These are phyloP conservation scores for Penicillium brevicompactum DNA, from an alignment of 2,329 filamentous ascomycete genomes.

Conservation along the genomic window DNA sequence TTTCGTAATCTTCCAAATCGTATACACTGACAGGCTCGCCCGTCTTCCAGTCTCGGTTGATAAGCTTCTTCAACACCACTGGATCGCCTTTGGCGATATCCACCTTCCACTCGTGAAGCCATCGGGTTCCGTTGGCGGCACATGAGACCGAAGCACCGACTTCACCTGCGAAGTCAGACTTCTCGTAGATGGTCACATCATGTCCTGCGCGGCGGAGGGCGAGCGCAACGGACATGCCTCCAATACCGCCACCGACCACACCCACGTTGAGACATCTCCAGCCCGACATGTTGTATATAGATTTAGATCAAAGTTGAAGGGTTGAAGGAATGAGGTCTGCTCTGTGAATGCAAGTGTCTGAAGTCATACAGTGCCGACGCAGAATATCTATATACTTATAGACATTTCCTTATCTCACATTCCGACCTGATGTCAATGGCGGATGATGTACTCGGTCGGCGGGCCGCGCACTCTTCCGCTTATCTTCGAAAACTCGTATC, in stretches of 20 bases:
- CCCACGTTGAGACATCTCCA: slow-evolving; percentile 53
- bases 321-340: background rate
- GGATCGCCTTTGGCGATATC: slow-evolving; percentile 66
- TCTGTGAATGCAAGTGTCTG: background rate
- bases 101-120: slow-evolving; percentile 69
- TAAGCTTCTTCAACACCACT: slow-evolving; percentile 66
- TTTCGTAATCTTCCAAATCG: slow-evolving; percentile 65
- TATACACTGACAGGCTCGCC: slow-evolving; percentile 67
- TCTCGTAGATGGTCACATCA: slow-evolving; percentile 65
- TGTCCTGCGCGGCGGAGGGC: slow-evolving; percentile 58
- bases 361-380: background rate
- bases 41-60: slow-evolving; percentile 71
- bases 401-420: background rate
- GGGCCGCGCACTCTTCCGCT: slow-evolving; percentile 20
- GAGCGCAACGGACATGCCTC: slow-evolving; percentile 55
- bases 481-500: background rate
- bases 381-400: background rate
- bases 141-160: slow-evolving; percentile 69
- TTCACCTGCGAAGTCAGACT: slow-evolving; percentile 66
- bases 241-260: slow-evolving; percentile 57
- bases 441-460: slow-evolving; percentile 20
- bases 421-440: slow-evolving; percentile 3
- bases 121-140: slow-evolving; percentile 70
- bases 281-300: slow-evolving; percentile 14
- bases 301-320: background rate